Evolutionary conservation across 164 flowering plant species (phyloP), one percentile per base, ranked within the genome.

Genomic region (Stephania japonica): DNA sequence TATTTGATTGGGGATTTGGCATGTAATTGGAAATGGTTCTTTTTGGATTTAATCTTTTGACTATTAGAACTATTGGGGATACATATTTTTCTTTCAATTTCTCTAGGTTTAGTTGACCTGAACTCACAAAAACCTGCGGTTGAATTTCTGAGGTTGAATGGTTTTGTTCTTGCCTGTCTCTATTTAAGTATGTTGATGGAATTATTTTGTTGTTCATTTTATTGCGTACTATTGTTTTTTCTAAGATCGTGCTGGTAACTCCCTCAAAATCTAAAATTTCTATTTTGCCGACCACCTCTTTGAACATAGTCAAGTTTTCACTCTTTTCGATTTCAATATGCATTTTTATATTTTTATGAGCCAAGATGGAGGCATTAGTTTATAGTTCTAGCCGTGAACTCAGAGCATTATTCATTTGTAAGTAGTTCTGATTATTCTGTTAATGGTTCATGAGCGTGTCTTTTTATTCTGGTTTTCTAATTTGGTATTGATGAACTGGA

Each of bases 401-500:
- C 9, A 18, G 24, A n/a, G 16, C 16, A 47, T 3, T 47, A 16
- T 56, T n/a, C 62, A 56, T 59, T 19, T 18, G 21, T 6, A 21
- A 16, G 7, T 21, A 71, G 42, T 16, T n/a, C 61, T 72, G 26
- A 67, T 32, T 42, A 68, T 12, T 74, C 59, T 71, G 59, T 65
- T 19, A 47, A 8, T 18, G 1, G 10, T 72, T 26, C 11, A 59
- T 68, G 67, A 9, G 1, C 6, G 21, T 19, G 64, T 59, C 8
- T 59, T 59, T 24, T 19, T 59, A 59, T 6, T 18, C 21, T 65
- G 10, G 53, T 42, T 74, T 59, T 47, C 47, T 62, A 44, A 44
- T 43, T 73, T 85, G 88, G 87, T 73, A 68, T 59, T 67, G 80
- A 77, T 38, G 44, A 26, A 16, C 44, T 42, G 11, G 79, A 77